Evolutionary conservation across 257 asterid species (phyloP).

Genomic region (Solanum paucissectum): DNA sequence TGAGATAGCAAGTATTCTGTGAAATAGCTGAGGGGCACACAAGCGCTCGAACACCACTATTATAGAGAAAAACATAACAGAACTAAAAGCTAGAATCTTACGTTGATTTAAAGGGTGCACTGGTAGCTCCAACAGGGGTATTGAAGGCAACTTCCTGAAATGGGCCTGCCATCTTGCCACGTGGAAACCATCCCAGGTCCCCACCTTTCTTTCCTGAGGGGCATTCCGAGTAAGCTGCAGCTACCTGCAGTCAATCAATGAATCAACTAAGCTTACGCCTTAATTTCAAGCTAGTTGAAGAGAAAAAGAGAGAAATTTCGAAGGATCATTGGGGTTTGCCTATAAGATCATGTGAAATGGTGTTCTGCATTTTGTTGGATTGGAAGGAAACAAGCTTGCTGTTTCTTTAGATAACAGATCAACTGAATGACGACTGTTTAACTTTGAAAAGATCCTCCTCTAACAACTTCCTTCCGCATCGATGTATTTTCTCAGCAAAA

Average conservation of each 20-base stretch:
- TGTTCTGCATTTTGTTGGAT: neutral
- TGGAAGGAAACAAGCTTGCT: neutral
- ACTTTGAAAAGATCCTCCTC: neutral
- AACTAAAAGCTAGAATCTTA: constrained; percentile 21
- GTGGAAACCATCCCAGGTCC: constrained; percentile 97
- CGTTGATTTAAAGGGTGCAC: constrained; percentile 96
- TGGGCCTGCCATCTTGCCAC: constrained; percentile 99
- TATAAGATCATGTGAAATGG: neutral
- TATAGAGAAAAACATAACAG: neutral
- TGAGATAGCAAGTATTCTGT: neutral
- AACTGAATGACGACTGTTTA: neutral
- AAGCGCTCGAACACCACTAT: neutral
- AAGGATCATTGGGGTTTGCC: neutral
- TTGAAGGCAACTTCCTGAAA: constrained; percentile 98
- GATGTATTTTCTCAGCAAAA: neutral
- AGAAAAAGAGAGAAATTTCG: neutral
- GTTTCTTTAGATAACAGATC: neutral
- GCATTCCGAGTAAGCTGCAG: constrained; percentile 91
- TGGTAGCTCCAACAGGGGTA: constrained; percentile 77
- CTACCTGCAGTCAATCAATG: constrained; percentile 13
- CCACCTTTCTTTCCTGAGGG: constrained; percentile 99
- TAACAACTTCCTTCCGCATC: neutral
- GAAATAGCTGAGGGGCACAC: neutral
- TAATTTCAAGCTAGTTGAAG: neutral
- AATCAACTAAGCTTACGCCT: neutral